A percentile compares a stretch with the other conserved stretches of the same genome.
Conservation (phyloP, 352 stramenopile species). For the Aphanomyces astaci region DNA sequence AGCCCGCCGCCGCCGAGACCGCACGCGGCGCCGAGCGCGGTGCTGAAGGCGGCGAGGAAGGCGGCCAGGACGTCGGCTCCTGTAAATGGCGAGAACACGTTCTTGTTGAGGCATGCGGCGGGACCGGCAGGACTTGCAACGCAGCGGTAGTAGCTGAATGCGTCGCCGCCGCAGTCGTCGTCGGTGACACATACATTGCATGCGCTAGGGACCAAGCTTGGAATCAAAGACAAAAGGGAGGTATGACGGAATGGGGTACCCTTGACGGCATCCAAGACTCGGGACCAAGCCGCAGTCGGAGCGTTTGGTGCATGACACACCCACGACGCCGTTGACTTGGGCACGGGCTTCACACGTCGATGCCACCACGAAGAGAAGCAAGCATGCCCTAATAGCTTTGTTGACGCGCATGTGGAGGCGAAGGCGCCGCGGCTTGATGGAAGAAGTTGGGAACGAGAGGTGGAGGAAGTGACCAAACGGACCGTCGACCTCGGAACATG, state of each 20-base stretch:
- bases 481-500: no score
- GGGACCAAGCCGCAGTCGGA: slow-evolving; percentile 10
- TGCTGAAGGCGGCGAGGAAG: slow-evolving; percentile 24
- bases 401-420: no score
- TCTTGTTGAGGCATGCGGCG: background rate
- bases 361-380: background rate
- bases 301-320: background rate
- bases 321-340: slow-evolving; percentile 22
- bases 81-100: slow-evolving; percentile 21
- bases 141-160: background rate
- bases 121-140: background rate
- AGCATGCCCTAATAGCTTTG: background rate
- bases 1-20: slow-evolving; percentile 80
- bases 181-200: background rate
- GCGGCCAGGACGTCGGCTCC: slow-evolving; percentile 20
- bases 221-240: background rate
- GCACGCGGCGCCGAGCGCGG: slow-evolving; percentile 45
- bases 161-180: background rate
- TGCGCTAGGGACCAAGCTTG: background rate
- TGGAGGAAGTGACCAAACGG: no score
- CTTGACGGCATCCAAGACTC: background rate
- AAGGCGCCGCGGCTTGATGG: no score
- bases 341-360: background rate
- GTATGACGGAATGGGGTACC: background rate
- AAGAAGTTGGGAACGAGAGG: no score